Base-by-base conservation (phyloP, 1,284 basidiomycete genomes). In the Pulveroboletus sp. region DNA sequence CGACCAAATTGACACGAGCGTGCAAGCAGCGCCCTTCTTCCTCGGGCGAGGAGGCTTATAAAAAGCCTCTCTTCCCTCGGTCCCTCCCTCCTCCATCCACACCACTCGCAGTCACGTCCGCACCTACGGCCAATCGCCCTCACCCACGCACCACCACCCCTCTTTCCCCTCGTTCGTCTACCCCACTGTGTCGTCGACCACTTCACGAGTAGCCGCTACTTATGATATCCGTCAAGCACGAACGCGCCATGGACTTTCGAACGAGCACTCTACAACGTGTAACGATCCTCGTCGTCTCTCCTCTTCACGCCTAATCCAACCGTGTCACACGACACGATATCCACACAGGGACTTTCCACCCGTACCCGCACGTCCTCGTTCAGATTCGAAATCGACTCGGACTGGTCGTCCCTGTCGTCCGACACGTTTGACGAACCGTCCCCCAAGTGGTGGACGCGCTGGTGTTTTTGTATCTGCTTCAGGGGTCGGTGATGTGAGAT, bases 331-430 rank as follows among this genome's bases (percentile, higher is more conserved):
- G 49, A 46, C 52, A 25, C 33, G n/a, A 12, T 14, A 3, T 6
- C 10, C 7, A 52, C 43, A 52, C 42, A 69, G 66, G 18, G 40
- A 17, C 49, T 58, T 15, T 49, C 43, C 36, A 31, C 33, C 9
- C 56, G 49, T 47, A 42, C 55, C 14, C 51, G 58, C 39, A 20
- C 51, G 3, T 56, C 62, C 11, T 49, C 67, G 18, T 59, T 70
- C 20, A 22, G 43, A 38, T 65, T 71, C 38, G 59, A 70, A 43
- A n/a, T 60, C 39, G 69, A 71, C 47, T 70, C 70, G 29, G 59
- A 65, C 24, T 22, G 52, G 2, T 72, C 65, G 2, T 71, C 68
- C 11, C 31, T 33, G 12, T 71, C 67, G 31, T 65, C 65, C 14
- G 66, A 70, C 35, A 62, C 65, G 38, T 68, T 66, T 26, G 63